Base-by-base conservation (phyloP, 805 yeast genomes). In the Nakazawaea holstii region DNA sequence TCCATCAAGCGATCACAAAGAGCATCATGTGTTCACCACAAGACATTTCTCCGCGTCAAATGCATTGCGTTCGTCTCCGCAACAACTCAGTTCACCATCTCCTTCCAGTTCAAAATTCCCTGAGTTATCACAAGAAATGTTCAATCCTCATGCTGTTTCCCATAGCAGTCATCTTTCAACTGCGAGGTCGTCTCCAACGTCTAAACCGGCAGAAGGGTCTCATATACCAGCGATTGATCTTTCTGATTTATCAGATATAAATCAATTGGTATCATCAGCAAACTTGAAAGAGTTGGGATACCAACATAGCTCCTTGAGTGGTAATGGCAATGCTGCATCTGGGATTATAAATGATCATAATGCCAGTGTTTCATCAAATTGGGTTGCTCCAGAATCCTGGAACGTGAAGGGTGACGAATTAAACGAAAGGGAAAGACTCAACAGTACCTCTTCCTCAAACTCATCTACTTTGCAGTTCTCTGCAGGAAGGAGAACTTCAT, bases 341-440 rank as follows among this genome's bases (percentile, higher is more conserved):
- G 27, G 17, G 10, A 11, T 35, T 13, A 27, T n/a, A 15, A 20
- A 14, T 27, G 43, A 45, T 6, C 46, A 47, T 24, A 43, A 48
- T 24, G 17, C 47, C 10, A 48, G 41, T 39, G 47, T 39, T 3
- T 38, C 44, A 11, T 48, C 52, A 3, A 46, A 38, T 24, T 49
- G 52, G 52, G 49, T 49, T 20, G 43, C 52, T 14, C 52, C 52
- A 26, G 52, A 49, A 31, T 49, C 52, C 6, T 49, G 52, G 52
- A 45, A 49, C 30, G 52, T 49, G 4, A 46, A 45, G 28, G 26
- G 24, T 37, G 49, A 45, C 17, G 49, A 44, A 8, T 8, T 40
- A 7, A 29, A 8, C 6, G 45, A 36, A 8, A 43, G 41, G 13
- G 49, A 49, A 30, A 27, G 46, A n/a, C 30, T 32, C 5, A 41